Evolutionary conservation across 192 early-diverging fungal species (phyloP), one percentile per base, ranked within the genome.

Genomic region (Coemansia sp.): DNA sequence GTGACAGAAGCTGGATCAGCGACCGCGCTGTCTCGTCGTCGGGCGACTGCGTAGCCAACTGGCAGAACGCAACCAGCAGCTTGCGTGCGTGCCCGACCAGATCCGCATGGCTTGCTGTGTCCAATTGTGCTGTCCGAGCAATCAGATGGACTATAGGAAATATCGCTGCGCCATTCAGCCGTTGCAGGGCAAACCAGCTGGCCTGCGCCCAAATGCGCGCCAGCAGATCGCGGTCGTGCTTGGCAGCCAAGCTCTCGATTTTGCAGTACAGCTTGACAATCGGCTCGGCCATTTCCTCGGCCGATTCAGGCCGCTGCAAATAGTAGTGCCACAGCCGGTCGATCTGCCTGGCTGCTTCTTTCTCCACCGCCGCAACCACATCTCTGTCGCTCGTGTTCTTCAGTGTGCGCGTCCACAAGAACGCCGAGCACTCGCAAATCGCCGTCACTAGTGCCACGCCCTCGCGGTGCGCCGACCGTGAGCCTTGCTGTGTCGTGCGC

Each of bases 321-420:
- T 81, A 81, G 64, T 68, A 81, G 51, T 81, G 78, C 78, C 78
- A 81, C 47, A 81, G 66, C 11, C 65, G 60, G 37, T 81, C 78
- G 3, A 71, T 42, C 19, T 76, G 73, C 58, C 68, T 64, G 2
- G 66, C 59, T 5, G 62, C 74, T 48, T 70, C 77, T 60, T 74
- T 80, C 4, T 58, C 65, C 2, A 80, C 64, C 9, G 31, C 37
- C 14, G 50, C 19, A 10, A 20, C n/a, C 12, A 34, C 28, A 1
- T 34, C 40, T 1, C 36, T 26, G 20, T 69, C 54, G 22, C 37
- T 31, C 2, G 67, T 28, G 12, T 37, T 42, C 46, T 72, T 74
- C 7, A 79, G 69, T 14, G 63, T 36, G 11, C 74, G 72, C 9
- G 69, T 57, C 72, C 78, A 81, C 31, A 81, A 47, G 64, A 75